Conservation (phyloP, 108 stramenopile species). For the Nitzschia sp. region DNA sequence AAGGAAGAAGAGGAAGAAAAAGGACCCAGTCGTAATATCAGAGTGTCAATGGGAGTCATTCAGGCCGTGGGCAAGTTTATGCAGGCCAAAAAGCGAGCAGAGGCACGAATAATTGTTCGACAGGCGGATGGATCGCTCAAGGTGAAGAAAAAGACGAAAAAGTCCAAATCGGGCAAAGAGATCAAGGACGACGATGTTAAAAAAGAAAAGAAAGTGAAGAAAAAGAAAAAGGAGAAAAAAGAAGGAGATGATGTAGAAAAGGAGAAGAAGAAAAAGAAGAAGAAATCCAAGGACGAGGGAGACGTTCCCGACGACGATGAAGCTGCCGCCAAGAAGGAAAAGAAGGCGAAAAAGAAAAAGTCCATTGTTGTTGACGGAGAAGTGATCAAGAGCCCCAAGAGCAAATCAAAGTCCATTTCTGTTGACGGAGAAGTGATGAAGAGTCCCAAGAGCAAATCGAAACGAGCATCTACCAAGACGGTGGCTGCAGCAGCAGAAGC, state of each 20-base stretch:
- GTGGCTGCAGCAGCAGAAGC: too few relatives aligned
- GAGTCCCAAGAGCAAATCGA: too few relatives aligned
- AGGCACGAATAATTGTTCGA: neutral
- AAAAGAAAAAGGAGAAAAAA: neutral
- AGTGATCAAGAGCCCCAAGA: neutral
- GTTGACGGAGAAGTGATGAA: too few relatives aligned
- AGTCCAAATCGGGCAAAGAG: neutral
- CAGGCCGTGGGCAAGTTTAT: constrained; percentile 10
- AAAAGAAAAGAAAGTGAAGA: neutral
- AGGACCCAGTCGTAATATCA: neutral
- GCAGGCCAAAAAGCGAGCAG: neutral
- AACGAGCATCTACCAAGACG: too few relatives aligned
- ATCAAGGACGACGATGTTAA: neutral
- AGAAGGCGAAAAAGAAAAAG: neutral
- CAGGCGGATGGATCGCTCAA: constrained; percentile 16
- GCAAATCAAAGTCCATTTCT: neutral
- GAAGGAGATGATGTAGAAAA: constrained; percentile 2
- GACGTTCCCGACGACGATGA: neutral
- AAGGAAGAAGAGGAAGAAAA: neutral
- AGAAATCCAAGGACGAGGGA: constrained; percentile 2
- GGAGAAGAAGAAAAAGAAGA: neutral
- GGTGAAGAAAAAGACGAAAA: constrained; percentile 12
- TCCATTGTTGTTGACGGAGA: neutral
- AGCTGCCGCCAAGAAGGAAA: neutral
- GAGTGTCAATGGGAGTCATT: neutral